Evolutionary conservation across 305 asterid genomes (phyloP).

Genomic region (Andrographis paniculata): DNA sequence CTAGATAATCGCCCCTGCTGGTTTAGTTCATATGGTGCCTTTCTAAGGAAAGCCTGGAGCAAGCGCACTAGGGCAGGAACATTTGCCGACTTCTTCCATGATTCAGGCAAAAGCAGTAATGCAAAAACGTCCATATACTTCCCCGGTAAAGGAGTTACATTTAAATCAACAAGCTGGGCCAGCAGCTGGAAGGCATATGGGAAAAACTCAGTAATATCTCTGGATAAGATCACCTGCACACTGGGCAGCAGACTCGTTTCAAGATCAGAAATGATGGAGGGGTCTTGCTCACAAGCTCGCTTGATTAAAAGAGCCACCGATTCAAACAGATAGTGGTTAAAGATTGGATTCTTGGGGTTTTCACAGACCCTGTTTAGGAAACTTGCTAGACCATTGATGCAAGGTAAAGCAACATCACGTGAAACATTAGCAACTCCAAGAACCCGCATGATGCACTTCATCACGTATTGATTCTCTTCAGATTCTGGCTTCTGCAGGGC

Average conservation of each 20-base stretch:
- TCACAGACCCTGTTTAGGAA: conserved; percentile 69
- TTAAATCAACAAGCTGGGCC: conserved; percentile 91
- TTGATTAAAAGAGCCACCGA: conserved; percentile 78
- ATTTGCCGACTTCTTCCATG: conserved; percentile 84
- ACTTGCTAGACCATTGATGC: conserved; percentile 58
- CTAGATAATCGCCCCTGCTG: conserved; percentile 66
- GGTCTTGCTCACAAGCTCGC: conserved; percentile 78
- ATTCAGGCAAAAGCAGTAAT: conserved; percentile 68
- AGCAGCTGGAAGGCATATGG: conserved; percentile 92
- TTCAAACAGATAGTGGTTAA: conserved; percentile 83
- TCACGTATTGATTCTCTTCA: conserved; percentile 92
- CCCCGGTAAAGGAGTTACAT: conserved; percentile 54
- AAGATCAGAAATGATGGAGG: conserved; percentile 58
- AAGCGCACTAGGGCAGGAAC: conserved; percentile 86
- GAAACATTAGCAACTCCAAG: conserved; percentile 75
- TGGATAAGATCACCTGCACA: conserved; percentile 55
- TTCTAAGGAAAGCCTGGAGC: conserved; percentile 93
- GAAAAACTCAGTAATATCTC: conserved; percentile 75
- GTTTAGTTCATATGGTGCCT: conserved; percentile 73
- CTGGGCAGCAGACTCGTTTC: conserved; percentile 71
- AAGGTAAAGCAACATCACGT: conserved; percentile 69
- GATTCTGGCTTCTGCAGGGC: conserved; percentile 89
- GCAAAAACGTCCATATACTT: conserved; percentile 71
- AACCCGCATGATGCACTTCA: conserved; percentile 97
- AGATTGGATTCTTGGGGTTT: conserved; percentile 80